Percentiles rank a stretch among this genome's conserved stretches.
These are phyloP conservation scores for Carpinus viminea DNA, from an alignment of 306 rosid genomes.

Conservation along the genomic window DNA sequence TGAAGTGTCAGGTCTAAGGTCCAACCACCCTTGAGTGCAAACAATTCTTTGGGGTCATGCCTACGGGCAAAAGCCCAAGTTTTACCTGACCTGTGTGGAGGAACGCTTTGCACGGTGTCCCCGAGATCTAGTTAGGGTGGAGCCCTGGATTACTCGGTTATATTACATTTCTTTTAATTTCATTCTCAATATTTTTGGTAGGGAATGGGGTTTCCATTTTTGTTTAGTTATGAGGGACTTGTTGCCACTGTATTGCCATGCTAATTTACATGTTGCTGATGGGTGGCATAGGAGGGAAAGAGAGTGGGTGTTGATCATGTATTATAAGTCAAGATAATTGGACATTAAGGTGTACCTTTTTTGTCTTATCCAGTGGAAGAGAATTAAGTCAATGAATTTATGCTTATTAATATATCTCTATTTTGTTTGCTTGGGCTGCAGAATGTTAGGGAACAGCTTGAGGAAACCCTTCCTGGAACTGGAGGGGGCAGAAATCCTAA, in stretches of 20 bases:
- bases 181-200: background rate
- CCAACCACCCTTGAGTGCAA: too few relatives aligned
- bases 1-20: too few relatives aligned
- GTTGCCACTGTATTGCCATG: background rate
- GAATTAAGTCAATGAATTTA: conserved; percentile 2
- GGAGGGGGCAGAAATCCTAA: conserved; percentile 82
- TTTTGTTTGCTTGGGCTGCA: conserved; percentile 39
- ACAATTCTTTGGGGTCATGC: too few relatives aligned
- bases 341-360: background rate
- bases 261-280: conserved; percentile 1
- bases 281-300: conserved; percentile 3
- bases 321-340: background rate
- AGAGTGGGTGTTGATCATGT: background rate
- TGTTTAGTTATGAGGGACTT: background rate
- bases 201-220: background rate
- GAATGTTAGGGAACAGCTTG: conserved; percentile 79
- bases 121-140: too few relatives aligned
- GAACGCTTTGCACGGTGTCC: too few relatives aligned
- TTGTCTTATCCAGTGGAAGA: background rate
- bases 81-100: too few relatives aligned
- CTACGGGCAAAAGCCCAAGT: too few relatives aligned
- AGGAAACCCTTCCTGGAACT: conserved; percentile 88
- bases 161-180: background rate
- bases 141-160: too few relatives aligned
- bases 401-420: conserved; percentile 14